These are phyloP conservation scores for Calonectria henricotiae DNA, from an alignment of 2,329 filamentous ascomycete genomes.

Conservation along the genomic window DNA sequence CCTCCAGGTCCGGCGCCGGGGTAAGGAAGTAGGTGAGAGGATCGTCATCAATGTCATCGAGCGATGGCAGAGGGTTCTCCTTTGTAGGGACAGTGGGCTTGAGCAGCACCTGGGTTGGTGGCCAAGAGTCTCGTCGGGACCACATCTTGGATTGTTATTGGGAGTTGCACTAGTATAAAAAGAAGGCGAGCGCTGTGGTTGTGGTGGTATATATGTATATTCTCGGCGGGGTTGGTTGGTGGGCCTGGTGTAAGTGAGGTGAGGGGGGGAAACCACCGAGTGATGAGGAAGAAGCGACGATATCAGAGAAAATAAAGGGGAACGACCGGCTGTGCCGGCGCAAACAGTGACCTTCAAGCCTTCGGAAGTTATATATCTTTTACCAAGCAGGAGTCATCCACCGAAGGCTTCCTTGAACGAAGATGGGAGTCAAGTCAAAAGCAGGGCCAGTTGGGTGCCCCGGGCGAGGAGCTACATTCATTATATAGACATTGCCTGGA, in stretches of 20 bases:
- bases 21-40: constrained; percentile 73
- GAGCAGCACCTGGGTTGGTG: constrained; percentile 68
- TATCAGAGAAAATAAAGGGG: constrained; percentile 39
- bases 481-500: constrained; percentile 45
- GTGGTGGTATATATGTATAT: constrained; percentile 17
- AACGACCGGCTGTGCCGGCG: constrained; percentile 46
- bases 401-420: constrained; percentile 40
- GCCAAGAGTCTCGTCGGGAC: constrained; percentile 67
- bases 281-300: constrained; percentile 41
- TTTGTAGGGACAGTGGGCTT: constrained; percentile 61
- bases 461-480: constrained; percentile 36
- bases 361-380: constrained; percentile 43
- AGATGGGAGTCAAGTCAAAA: constrained; percentile 38
- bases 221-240: constrained; percentile 26
- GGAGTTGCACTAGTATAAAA: not conserved
- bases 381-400: constrained; percentile 49
- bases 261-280: constrained; percentile 35
- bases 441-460: constrained; percentile 35
- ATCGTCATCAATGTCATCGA: constrained; percentile 69
- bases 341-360: constrained; percentile 45
- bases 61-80: constrained; percentile 61
- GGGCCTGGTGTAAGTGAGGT: constrained; percentile 39
- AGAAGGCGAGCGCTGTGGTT: constrained; percentile 18
- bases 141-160: constrained; percentile 42
- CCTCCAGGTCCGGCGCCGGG: constrained; percentile 63